Evolutionary conservation across 2,329 filamentous ascomycete species (phyloP), one percentile per base, ranked within the genome.

Genomic region (Ophiocordyceps camponoti-leonardi): DNA sequence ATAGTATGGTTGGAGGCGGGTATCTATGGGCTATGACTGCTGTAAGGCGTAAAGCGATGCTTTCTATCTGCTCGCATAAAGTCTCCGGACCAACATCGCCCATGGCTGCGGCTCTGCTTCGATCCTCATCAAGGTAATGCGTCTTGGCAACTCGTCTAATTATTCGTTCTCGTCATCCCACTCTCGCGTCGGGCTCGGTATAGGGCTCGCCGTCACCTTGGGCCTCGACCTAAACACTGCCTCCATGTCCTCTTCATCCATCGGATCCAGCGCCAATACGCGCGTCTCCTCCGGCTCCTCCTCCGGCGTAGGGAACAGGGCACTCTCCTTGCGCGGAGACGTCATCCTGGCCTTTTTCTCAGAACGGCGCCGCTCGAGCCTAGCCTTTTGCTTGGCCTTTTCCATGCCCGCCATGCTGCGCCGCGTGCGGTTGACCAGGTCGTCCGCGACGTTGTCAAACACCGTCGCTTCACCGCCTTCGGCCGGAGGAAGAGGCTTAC

Each of bases 141-240:
- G n/a, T n/a, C n/a, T 8, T 4, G 16, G 14, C 44, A 33, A 10
- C 10, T n/a, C 39, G n/a, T 26, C 16, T 57, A 53, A 40, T 18
- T 44, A 19, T 30, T 11, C 30, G 19, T 22, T 14, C 14, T 37
- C 41, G 1, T 43, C 20, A 37, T 52, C 50, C 56, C 56, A 63
- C 23, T 62, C 58, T 47, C 59, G 64, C 6, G 57, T 62, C 2
- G 73, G 73, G 46, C 67, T 73, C 10, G 67, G 65, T 2, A 78
- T 59, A 2, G 87, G 86, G 58, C 86, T 94, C 12, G 76, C 75
- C 51, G 81, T 80, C 52, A 95, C 77, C 60, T 79, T 83, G 0
- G 88, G 88, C 51, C 88, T 66, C 50, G 84, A 88, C 63, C 81
- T 85, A 59, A 95, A 95, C 1, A 94, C 81, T 23, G 81, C 82